Evolutionary conservation across 2,329 filamentous ascomycete genomes (phyloP).

Genomic region (Fusarium clavum): DNA sequence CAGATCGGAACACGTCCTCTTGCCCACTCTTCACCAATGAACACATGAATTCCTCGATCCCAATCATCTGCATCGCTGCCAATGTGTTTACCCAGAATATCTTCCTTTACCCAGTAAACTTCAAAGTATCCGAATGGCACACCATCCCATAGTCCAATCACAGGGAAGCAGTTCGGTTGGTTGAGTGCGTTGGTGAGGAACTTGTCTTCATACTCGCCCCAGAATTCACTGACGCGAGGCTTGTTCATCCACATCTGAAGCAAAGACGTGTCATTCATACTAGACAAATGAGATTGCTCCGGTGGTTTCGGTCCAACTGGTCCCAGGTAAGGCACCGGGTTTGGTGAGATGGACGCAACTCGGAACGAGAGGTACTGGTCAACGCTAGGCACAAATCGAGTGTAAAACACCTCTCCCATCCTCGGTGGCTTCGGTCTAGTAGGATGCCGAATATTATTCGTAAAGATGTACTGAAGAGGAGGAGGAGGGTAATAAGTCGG

Average conservation of each 20-base stretch:
- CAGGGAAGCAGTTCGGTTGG: conserved; percentile 84
- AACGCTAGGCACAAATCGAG: conserved; percentile 83
- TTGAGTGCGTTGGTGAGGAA: conserved; percentile 76
- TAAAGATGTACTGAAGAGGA: conserved; percentile 83
- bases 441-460: conserved; percentile 84
- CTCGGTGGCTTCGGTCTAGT: conserved; percentile 87
- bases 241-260: conserved; percentile 91
- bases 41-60: conserved; percentile 87
- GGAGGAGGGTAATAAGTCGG: conserved; percentile 91
- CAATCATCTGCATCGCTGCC: conserved; percentile 77
- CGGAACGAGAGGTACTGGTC: conserved; percentile 90
- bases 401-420: conserved; percentile 92
- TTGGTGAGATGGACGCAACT: conserved; percentile 76
- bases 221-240: conserved; percentile 84
- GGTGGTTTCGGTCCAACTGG: conserved; percentile 60
- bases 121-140: conserved; percentile 98
- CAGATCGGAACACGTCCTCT: conserved; percentile 84
- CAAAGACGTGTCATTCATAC: conserved; percentile 66
- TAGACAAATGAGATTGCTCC: conserved; percentile 55
- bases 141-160: conserved; percentile 93
- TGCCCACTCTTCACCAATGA: conserved; percentile 93
- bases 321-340: conserved; percentile 73
- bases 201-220: conserved; percentile 74
- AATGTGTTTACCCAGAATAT: conserved; percentile 77
- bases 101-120: conserved; percentile 98